Evolutionary conservation across 1,284 basidiomycete species (phyloP).

Genomic region (Sanghuangporus baumii): DNA sequence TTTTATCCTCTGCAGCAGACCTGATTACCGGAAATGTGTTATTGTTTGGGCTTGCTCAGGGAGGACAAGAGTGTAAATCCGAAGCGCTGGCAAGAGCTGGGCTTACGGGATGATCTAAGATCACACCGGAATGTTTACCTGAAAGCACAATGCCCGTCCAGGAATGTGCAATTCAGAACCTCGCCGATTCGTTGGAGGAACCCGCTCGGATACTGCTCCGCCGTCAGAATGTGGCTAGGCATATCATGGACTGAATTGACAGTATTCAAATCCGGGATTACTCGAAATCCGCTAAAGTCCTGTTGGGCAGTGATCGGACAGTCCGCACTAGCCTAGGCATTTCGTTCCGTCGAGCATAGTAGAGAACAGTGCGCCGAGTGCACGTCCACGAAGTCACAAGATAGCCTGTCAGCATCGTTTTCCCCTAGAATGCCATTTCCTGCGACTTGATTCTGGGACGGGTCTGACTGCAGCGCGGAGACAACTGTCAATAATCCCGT

Average conservation of each 20-base stretch:
- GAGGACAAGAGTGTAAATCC: constrained; percentile 2
- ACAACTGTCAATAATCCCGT: background rate
- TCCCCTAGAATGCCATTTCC: background rate
- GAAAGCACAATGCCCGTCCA: background rate
- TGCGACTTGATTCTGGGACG: background rate
- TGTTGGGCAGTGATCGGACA: constrained; percentile 3
- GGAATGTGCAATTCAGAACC: constrained; percentile 1
- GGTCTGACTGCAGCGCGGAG: background rate
- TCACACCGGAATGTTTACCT: background rate
- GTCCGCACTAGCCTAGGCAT: background rate
- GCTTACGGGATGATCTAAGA: constrained; percentile 8
- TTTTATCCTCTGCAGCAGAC: constrained; percentile 7
- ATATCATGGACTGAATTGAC: background rate
- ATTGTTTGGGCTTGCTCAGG: constrained; percentile 4
- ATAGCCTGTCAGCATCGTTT: background rate
- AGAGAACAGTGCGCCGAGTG: background rate
- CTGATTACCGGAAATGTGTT: constrained; percentile 5
- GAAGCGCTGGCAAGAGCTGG: background rate
- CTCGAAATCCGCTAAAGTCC: constrained; percentile 2
- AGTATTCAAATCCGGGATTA: constrained; percentile 2
- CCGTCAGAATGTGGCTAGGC: background rate
- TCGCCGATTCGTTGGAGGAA: background rate
- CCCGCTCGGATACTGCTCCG: background rate
- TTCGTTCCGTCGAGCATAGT: background rate
- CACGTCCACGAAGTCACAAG: background rate